Conservation (phyloP, 1,139 yeast species). For the Candida labiduridarum region DNA sequence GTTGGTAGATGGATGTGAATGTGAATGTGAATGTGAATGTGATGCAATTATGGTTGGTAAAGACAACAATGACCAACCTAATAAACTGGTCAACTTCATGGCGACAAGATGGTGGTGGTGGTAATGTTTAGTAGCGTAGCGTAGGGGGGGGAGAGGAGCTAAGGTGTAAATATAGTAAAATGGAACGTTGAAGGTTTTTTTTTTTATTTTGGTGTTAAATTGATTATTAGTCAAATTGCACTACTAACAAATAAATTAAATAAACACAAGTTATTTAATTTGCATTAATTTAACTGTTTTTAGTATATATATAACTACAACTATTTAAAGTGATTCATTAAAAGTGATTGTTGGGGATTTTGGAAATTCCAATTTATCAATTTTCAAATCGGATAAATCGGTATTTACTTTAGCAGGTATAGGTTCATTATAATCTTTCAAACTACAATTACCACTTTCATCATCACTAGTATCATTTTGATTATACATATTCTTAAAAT, state of each 20-base stretch:
- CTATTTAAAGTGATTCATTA: constrained; percentile 30
- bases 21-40: background rate
- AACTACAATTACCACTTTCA: constrained; percentile 13
- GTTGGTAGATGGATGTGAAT: background rate
- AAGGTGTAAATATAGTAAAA: background rate
- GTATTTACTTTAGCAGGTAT: constrained; percentile 33
- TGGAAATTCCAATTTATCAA: constrained; percentile 25
- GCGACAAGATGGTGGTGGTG: background rate
- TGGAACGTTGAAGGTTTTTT: background rate
- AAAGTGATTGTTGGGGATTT: constrained; percentile 45
- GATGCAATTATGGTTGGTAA: constrained; percentile 1
- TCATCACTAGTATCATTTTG: constrained; percentile 6
- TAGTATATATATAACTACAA: background rate
- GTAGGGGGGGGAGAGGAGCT: too few relatives aligned
- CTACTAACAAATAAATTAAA: background rate
- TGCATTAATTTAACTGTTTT: too few relatives aligned
- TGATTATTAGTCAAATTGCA: background rate
- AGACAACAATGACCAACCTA: constrained; percentile 15
- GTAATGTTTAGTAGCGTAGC: too few relatives aligned
- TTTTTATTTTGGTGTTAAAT: background rate
- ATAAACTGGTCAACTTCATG: constrained; percentile 18
- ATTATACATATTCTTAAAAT: constrained; percentile 29
- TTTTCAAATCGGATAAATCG: constrained; percentile 35
- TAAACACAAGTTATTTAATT: too few relatives aligned
- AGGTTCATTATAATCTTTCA: constrained; percentile 39